These are phyloP conservation scores for Fragilaria radians DNA, from an alignment of 108 stramenopile genomes.

Conservation along the genomic window DNA sequence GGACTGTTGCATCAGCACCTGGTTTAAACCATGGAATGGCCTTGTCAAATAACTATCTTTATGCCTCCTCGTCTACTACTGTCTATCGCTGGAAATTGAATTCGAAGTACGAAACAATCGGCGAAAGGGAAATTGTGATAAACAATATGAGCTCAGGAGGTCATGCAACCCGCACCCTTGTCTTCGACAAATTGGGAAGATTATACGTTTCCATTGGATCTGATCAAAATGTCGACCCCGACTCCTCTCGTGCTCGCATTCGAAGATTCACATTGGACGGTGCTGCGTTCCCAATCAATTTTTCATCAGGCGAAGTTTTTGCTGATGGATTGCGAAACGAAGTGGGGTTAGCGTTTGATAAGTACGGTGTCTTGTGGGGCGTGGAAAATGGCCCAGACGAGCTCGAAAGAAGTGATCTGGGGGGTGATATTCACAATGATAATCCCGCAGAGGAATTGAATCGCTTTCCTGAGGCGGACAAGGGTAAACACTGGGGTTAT, in stretches of 20 bases:
- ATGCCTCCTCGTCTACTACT: constrained; percentile 44
- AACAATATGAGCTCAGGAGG: constrained; percentile 47
- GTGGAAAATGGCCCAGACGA: constrained; percentile 73
- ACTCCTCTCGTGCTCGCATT: constrained; percentile 57
- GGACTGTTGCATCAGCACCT: constrained; percentile 18
- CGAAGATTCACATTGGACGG: constrained; percentile 38
- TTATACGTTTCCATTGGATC: constrained; percentile 66
- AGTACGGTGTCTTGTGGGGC: constrained; percentile 56
- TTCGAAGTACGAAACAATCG: constrained; percentile 4
- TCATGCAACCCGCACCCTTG: constrained; percentile 61
- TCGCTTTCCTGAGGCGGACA: constrained; percentile 47
- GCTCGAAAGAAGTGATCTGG: constrained; percentile 49
- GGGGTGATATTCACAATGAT: constrained; percentile 64
- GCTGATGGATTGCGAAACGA: constrained; percentile 73
- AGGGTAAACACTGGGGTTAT: constrained; percentile 55
- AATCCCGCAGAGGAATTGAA: constrained; percentile 76
- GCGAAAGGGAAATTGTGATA: constrained; percentile 23
- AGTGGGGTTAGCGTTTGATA: constrained; percentile 72
- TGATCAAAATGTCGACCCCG: constrained; percentile 36
- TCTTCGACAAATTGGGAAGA: constrained; percentile 37
- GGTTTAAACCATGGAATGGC: constrained; percentile 62
- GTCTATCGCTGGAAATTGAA: constrained; percentile 54
- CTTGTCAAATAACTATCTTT: constrained; percentile 37
- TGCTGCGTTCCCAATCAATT: constrained; percentile 32
- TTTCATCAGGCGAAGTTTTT: constrained; percentile 54